Base-by-base conservation (phyloP, 1,284 basidiomycete genomes). In the Mycena citricolor region DNA sequence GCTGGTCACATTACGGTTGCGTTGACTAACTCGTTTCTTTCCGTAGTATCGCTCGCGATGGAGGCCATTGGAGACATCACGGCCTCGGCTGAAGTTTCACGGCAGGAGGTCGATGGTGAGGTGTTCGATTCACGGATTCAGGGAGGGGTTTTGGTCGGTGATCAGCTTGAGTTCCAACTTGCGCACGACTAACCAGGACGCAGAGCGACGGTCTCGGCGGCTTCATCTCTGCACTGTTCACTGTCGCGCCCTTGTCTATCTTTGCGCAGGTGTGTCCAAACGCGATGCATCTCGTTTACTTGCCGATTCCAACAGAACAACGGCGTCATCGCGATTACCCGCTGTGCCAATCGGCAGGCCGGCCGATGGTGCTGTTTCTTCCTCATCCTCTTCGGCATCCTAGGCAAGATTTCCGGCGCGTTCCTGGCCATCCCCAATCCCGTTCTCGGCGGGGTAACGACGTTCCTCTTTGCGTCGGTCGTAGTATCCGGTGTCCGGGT, bases 41-140 rank as follows among this genome's bases (percentile, higher is more conserved):
- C 4, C n/a, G n/a, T 44, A 83, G 81, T 84, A 8, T 86, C 84
- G 2, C 61, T 80, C 1, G 79, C 84, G 3, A 86, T 90, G 82
- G 90, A 92, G 63, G 84, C 87, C 5, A 90, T 90, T 39, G 90
- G 90, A 1, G 89, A 92, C 57, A 83, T 92, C 54, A 91, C 90
- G 1, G 88, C 90, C 0, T 85, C 84, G 4, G 81, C 85, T 2
- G 90, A 94, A 61, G 86, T 90, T 3, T 90, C 86, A 2, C 75
- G 79, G 11, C 73, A 89, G 14, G 63, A 70, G 14, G 82, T 90
- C 16, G 73, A 77, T 26, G 87, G 86, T 0, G 69, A 73, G 17
- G 77, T 84, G 48, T 92, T 90, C 61, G 87, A 92, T 61, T 76
- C 77, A 2, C 73, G 90, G 5, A 86, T 92, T 34, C 86, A 90